phyloP scores from a whole-genome alignment of 108 stramenopile species.

The Nannochloropsis granulata region DNA sequence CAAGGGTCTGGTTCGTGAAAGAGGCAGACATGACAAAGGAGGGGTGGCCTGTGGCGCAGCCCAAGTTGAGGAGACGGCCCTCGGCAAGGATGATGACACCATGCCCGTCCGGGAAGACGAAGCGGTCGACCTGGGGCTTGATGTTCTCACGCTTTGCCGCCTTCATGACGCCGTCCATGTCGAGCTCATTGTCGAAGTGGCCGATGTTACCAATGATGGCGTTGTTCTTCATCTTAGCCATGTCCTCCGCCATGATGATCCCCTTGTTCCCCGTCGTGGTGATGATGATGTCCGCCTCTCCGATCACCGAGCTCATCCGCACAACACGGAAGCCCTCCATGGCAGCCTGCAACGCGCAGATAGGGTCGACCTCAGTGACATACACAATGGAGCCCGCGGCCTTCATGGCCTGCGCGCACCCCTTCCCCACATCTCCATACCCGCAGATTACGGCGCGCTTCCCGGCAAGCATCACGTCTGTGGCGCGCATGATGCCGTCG shows the following conservation, averaged over 20 bases:
- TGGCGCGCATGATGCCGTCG: constrained; percentile 99
- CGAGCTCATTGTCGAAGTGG: constrained; percentile 99
- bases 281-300: constrained; percentile 85
- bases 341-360: constrained; percentile 98
- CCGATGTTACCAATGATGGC: constrained; percentile 99
- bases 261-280: constrained; percentile 99
- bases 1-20: constrained; percentile 99
- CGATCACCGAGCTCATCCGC: constrained; percentile 71
- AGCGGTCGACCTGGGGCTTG: constrained; percentile 99
- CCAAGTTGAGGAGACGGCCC: constrained; percentile 98
- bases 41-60: constrained; percentile 99
- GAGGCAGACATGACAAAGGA: constrained; percentile 99
- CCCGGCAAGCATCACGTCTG: constrained; percentile 99
- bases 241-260: constrained; percentile 82
- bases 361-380: constrained; percentile 98
- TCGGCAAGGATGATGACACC: constrained; percentile 95
- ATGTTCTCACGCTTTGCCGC: constrained; percentile 86
- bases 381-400: constrained; percentile 92
- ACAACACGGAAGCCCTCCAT: constrained; percentile 98
- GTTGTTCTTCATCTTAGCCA: constrained; percentile 99
- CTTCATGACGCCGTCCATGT: constrained; percentile 83
- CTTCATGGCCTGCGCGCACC: constrained; percentile 96
- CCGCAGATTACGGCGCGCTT: constrained; percentile 95
- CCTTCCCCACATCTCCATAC: constrained; percentile 99
- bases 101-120: constrained; percentile 75